Evolutionary conservation across 1,284 basidiomycete species (phyloP).

Genomic region (Psilocybe mexicana): DNA sequence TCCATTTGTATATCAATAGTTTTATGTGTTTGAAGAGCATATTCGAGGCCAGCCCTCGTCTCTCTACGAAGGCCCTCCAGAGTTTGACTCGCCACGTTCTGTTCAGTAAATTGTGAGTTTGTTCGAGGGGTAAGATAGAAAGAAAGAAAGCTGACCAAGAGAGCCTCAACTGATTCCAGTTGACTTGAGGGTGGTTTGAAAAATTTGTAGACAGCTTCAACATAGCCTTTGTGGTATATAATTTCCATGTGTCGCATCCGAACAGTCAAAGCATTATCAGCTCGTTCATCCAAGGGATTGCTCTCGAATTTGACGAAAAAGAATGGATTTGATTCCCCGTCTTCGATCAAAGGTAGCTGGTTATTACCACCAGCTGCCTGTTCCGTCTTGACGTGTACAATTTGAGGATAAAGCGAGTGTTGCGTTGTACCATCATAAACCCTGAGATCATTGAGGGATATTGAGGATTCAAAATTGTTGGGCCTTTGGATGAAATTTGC

Average conservation of each 20-base stretch:
- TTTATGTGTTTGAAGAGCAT: slow-evolving; percentile 91
- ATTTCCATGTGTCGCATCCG: slow-evolving; percentile 98
- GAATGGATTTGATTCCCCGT: slow-evolving; percentile 64
- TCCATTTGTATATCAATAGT: slow-evolving; percentile 96
- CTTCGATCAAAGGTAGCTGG: slow-evolving; percentile 25
- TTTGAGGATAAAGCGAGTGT: slow-evolving; percentile 86
- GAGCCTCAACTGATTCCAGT: slow-evolving; percentile 91
- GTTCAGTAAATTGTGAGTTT: slow-evolving; percentile 12
- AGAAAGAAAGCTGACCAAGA: slow-evolving; percentile 56
- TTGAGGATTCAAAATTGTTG: slow-evolving; percentile 78
- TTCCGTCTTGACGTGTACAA: slow-evolving; percentile 86
- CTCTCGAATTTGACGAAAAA: slow-evolving; percentile 93
- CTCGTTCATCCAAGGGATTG: slow-evolving; percentile 90
- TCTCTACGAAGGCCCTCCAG: slow-evolving; percentile 95
- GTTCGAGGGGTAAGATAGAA: neutral
- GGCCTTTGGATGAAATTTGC: slow-evolving; percentile 86
- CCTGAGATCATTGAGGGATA: slow-evolving; percentile 87
- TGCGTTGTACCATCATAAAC: slow-evolving; percentile 92
- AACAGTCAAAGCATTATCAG: slow-evolving; percentile 89
- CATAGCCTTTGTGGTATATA: slow-evolving; percentile 93
- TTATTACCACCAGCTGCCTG: slow-evolving; percentile 11
- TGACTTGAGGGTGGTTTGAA: slow-evolving; percentile 96
- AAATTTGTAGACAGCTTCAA: slow-evolving; percentile 92
- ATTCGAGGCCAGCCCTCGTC: slow-evolving; percentile 93
- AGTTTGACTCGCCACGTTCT: slow-evolving; percentile 93